These are phyloP conservation scores for Simmondsia chinensis DNA, from an alignment of 148 eudicot species.

Conservation along the genomic window DNA sequence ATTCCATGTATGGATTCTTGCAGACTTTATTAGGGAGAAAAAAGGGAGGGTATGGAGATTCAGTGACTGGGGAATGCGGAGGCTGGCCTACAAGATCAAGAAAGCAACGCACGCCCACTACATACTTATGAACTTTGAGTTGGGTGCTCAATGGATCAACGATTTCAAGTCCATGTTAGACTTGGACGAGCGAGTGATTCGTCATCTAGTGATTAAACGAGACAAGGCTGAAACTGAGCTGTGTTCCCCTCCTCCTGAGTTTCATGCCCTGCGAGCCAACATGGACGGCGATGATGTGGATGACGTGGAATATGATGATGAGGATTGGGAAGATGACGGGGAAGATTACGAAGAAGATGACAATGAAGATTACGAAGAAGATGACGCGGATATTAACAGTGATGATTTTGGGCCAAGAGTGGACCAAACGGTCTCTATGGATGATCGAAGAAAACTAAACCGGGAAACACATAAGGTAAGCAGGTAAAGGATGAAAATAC, in stretches of 20 bases:
- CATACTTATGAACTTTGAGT: conserved; percentile 77
- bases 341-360: conserved; percentile 23
- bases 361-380: conserved; percentile 26
- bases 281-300: conserved; percentile 53
- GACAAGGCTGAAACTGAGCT: conserved; percentile 72
- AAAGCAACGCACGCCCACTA: conserved; percentile 89
- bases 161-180: conserved; percentile 81
- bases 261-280: conserved; percentile 41
- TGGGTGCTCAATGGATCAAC: conserved; percentile 64
- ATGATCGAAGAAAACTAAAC: too few species aligned
- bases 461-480: too few species aligned
- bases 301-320: conserved; percentile 25
- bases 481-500: too few species aligned
- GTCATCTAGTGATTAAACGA: conserved; percentile 82
- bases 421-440: too few species aligned
- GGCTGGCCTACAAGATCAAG: conserved; percentile 77
- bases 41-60: conserved; percentile 91
- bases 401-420: too few species aligned
- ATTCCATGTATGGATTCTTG: conserved; percentile 2
- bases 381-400: conserved; percentile 13
- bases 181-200: conserved; percentile 82
- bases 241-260: conserved; percentile 86
- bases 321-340: conserved; percentile 21
- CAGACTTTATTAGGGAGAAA: conserved; percentile 78
- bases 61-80: conserved; percentile 93